Evolutionary conservation across 768 basidiomycete genomes (phyloP).

Genomic region (Leccinellum luteum): DNA sequence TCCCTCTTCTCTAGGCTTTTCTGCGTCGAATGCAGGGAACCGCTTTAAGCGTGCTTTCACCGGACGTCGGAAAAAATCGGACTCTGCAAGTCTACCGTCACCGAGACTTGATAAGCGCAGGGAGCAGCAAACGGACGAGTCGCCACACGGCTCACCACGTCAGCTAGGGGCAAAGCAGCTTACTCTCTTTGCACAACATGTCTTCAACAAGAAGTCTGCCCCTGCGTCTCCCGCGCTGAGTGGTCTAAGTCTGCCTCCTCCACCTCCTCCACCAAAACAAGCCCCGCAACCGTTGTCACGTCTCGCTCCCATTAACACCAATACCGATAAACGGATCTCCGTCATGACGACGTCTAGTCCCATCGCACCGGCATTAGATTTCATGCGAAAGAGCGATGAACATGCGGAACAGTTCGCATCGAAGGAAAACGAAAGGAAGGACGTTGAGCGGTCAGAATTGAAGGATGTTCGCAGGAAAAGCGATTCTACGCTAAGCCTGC

Average conservation of each 20-base stretch:
- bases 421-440: slow-evolving; percentile 30
- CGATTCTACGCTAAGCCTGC: slow-evolving; percentile 77
- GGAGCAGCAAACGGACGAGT: slow-evolving; percentile 20
- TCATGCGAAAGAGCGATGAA: slow-evolving; percentile 44
- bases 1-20: slow-evolving; percentile 21
- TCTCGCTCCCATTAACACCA: slow-evolving; percentile 21
- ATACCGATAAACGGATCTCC: slow-evolving; percentile 43
- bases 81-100: slow-evolving; percentile 17
- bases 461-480: slow-evolving; percentile 81
- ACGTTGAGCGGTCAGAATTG: slow-evolving; percentile 36
- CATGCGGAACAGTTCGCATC: slow-evolving; percentile 18
- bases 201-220: slow-evolving; percentile 40
- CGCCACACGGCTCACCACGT: slow-evolving; percentile 14
- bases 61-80: slow-evolving; percentile 35
- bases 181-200: slow-evolving; percentile 46
- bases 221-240: slow-evolving; percentile 34
- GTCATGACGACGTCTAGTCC: slow-evolving; percentile 53
- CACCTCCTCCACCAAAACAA: slow-evolving; percentile 42
- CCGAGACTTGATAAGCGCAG: slow-evolving; percentile 22
- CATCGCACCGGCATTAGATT: slow-evolving; percentile 57
- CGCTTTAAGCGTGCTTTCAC: slow-evolving; percentile 31
- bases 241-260: slow-evolving; percentile 28
- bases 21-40: slow-evolving; percentile 23
- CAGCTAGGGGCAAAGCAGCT: slow-evolving; percentile 34
- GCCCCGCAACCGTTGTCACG: slow-evolving; percentile 23